Percentiles rank a stretch among this genome's conserved stretches.
Evolutionary conservation across 2,329 filamentous ascomycete genomes (phyloP).

Genomic region (Colletotrichum horii): DNA sequence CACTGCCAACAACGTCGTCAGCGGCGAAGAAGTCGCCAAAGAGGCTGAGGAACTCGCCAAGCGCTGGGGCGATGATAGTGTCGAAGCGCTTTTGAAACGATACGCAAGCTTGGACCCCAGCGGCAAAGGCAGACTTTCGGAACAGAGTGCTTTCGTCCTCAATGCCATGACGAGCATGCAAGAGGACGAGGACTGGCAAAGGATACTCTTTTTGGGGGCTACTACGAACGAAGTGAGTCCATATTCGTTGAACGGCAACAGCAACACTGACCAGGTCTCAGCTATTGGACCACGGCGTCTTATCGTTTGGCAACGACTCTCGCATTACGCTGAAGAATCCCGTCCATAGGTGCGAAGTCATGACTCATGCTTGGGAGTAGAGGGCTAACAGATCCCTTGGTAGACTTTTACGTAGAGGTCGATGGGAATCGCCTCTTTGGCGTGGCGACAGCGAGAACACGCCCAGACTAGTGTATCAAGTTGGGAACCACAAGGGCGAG

Average conservation of each 20-base stretch:
- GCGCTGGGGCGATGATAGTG: not conserved
- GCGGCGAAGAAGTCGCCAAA: not conserved
- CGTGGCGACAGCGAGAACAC: not conserved
- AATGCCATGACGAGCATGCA: slow-evolving; percentile 14
- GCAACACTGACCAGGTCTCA: not conserved
- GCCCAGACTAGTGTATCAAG: slow-evolving; percentile 24
- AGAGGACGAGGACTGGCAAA: slow-evolving; percentile 36
- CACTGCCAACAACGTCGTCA: not conserved
- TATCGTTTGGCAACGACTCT: slow-evolving; percentile 23
- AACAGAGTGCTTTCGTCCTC: not conserved
- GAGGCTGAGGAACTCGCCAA: not conserved
- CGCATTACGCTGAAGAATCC: slow-evolving; percentile 20
- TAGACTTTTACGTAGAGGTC: not conserved
- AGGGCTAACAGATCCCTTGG: not conserved
- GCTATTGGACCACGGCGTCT: slow-evolving; percentile 27
- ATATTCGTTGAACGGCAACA: too few relatives aligned
- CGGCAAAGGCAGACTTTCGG: not conserved
- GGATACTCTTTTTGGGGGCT: slow-evolving; percentile 29
- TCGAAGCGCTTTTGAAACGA: slow-evolving; percentile 26
- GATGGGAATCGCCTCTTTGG: not conserved
- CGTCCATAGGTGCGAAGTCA: slow-evolving; percentile 26
- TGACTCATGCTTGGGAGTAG: not conserved
- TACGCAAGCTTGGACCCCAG: slow-evolving; percentile 25
- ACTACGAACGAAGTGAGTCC: slow-evolving; percentile 34
- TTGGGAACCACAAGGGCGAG: slow-evolving; percentile 26